phyloP scores from a whole-genome alignment of 306 rosid species.

The Lagenaria siceraria region DNA sequence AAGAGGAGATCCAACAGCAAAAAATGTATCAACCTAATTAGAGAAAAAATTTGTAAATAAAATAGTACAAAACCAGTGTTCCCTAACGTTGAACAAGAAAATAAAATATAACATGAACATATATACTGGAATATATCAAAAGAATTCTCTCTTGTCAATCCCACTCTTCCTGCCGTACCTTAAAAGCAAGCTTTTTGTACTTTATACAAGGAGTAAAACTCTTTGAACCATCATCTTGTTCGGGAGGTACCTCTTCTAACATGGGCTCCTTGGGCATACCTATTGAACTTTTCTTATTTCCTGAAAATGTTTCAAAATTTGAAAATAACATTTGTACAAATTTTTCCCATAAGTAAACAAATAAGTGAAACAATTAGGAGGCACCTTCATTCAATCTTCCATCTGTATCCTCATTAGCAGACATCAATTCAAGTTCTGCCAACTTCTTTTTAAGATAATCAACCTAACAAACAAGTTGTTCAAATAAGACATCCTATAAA shows the following conservation, averaged over 20 bases:
- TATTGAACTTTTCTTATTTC: slow-evolving; percentile 22
- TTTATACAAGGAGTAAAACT: slow-evolving; percentile 61
- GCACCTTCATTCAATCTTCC: slow-evolving; percentile 42
- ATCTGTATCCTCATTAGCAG: slow-evolving; percentile 16
- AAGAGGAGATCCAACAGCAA: slow-evolving; percentile 97
- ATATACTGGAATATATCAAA: neutral
- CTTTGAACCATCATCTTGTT: slow-evolving; percentile 33
- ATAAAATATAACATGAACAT: neutral
- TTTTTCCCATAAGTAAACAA: slow-evolving; percentile 4
- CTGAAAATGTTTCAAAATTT: slow-evolving; percentile 16
- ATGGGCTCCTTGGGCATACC: slow-evolving; percentile 25
- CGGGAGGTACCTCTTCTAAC: slow-evolving; percentile 23
- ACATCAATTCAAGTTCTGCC: slow-evolving; percentile 38
- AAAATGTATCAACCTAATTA: slow-evolving; percentile 88
- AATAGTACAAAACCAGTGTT: neutral
- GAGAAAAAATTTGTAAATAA: neutral
- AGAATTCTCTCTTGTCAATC: neutral
- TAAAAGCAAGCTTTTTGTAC: slow-evolving; percentile 77
- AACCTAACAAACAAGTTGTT: slow-evolving; percentile 39
- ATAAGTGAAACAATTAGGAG: slow-evolving; percentile 8
- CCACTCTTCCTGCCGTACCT: slow-evolving; percentile 26
- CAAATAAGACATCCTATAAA: neutral
- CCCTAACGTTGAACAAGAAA: neutral
- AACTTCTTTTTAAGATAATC: slow-evolving; percentile 48
- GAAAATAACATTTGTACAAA: neutral